A percentile compares a stretch with the other conserved stretches of the same genome.
These are phyloP conservation scores for Syzygium oleosum DNA, from an alignment of 345 rosid genomes.

Conservation along the genomic window DNA sequence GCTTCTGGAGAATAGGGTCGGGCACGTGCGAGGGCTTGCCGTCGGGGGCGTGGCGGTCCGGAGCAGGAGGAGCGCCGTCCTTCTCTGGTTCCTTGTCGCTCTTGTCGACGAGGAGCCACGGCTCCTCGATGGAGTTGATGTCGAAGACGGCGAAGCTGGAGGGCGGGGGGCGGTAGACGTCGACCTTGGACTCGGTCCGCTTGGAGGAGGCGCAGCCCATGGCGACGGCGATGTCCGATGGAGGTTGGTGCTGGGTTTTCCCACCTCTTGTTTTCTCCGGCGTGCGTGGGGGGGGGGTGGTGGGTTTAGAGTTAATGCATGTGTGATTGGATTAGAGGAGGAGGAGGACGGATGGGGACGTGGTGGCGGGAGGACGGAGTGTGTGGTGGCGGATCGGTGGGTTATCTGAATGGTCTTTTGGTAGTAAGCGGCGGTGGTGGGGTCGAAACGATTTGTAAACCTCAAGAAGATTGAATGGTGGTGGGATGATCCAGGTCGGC, in stretches of 20 bases:
- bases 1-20: conserved; percentile 40
- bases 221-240: not conserved
- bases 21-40: conserved; percentile 31
- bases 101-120: conserved; percentile 45
- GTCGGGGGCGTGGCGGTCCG: conserved; percentile 7
- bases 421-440: not conserved
- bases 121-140: conserved; percentile 72
- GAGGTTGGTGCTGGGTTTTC: not conserved
- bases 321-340: no score
- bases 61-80: not conserved
- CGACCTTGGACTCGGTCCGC: conserved; percentile 41
- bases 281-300: not conserved
- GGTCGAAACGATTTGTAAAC: not conserved
- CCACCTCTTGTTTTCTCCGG: not conserved
- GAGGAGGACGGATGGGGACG: not conserved
- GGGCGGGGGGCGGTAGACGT: conserved; percentile 67
- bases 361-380: not conserved
- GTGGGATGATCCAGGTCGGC: not conserved
- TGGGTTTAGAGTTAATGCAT: not conserved
- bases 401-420: not conserved
- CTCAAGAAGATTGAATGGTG: not conserved
- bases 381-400: not conserved
- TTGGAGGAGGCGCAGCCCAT: conserved; percentile 87
- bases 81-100: not conserved
- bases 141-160: conserved; percentile 77